phyloP scores from a whole-genome alignment of 2,329 filamentous ascomycete species.

The Monosporascus ibericus region DNA sequence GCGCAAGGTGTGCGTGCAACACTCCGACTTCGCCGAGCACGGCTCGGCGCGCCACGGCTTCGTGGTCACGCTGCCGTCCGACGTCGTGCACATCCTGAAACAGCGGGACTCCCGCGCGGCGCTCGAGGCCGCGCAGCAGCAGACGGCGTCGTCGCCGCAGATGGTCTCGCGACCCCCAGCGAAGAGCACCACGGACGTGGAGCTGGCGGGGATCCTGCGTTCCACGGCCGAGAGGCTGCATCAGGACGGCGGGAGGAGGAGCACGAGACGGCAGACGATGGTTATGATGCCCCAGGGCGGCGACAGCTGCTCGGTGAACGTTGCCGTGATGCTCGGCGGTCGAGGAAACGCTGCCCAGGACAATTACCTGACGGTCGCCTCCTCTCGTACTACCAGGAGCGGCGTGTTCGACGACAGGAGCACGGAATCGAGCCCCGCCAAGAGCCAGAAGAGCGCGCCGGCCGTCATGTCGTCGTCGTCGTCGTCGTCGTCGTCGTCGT shows the following conservation, averaged over 20 bases:
- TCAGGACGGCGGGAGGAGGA: conserved; percentile 25
- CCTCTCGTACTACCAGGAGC: not conserved
- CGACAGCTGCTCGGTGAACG: no score
- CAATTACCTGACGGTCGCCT: not conserved
- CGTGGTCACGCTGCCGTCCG: conserved; percentile 1
- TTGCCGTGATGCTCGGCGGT: not conserved
- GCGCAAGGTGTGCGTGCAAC: not conserved
- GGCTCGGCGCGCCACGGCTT: not conserved
- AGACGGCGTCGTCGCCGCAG: conserved; percentile 13
- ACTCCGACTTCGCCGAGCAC: not conserved
- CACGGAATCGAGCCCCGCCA: conserved; percentile 20
- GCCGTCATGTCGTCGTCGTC: conserved; percentile 8
- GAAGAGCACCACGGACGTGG: conserved; percentile 37
- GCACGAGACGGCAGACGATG: conserved; percentile 22
- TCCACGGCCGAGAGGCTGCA: conserved; percentile 47
- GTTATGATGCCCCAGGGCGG: conserved; percentile 7
- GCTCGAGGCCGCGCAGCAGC: conserved; percentile 18
- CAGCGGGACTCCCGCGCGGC: conserved; percentile 4
- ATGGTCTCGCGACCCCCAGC: conserved; percentile 14
- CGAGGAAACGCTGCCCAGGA: not conserved
- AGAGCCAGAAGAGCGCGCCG: conserved; percentile 25
- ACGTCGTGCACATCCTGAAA: conserved; percentile 11
- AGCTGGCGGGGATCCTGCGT: conserved; percentile 44
- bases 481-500: not conserved
- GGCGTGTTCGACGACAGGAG: conserved; percentile 4